Evolutionary conservation across 306 rosid genomes (phyloP).

Genomic region (Calophaca sinica): DNA sequence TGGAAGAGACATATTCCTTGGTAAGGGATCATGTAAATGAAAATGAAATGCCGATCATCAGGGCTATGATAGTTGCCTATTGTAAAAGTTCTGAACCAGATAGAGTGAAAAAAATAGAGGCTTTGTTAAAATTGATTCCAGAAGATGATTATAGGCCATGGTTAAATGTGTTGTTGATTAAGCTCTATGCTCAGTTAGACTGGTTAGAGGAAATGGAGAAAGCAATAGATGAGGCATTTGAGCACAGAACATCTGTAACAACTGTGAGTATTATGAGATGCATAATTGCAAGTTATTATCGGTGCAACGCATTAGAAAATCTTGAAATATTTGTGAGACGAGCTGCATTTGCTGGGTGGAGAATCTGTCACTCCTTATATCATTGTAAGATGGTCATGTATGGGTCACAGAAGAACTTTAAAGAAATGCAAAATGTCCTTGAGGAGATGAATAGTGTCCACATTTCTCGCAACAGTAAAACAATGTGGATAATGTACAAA

Average conservation of each 20-base stretch:
- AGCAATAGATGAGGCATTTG: constrained; percentile 77
- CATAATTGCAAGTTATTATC: constrained; percentile 68
- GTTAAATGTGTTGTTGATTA: constrained; percentile 77
- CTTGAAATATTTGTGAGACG: constrained; percentile 64
- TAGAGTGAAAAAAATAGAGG: constrained; percentile 63
- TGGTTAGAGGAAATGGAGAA: constrained; percentile 73
- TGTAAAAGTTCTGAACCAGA: constrained; percentile 65
- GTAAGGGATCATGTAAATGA: constrained; percentile 54
- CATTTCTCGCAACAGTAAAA: constrained; percentile 50
- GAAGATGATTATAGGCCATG: constrained; percentile 73
- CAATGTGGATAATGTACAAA: constrained; percentile 73
- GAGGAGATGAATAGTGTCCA: constrained; percentile 64
- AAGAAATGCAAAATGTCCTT: constrained; percentile 70
- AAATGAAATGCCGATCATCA: constrained; percentile 57
- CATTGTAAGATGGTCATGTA: constrained; percentile 87
- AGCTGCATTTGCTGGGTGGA: constrained; percentile 77
- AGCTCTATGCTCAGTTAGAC: constrained; percentile 71
- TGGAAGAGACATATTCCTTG: constrained; percentile 72
- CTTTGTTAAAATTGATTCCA: constrained; percentile 66
- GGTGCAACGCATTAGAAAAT: constrained; percentile 67
- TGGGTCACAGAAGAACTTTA: constrained; percentile 58
- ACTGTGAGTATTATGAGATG: constrained; percentile 51
- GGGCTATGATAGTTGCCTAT: constrained; percentile 84
- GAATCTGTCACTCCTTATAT: constrained; percentile 67
- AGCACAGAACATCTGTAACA: constrained; percentile 52